phyloP scores from a whole-genome alignment of 2,329 filamentous ascomycete genomes.

The Curvularia lunata region DNA sequence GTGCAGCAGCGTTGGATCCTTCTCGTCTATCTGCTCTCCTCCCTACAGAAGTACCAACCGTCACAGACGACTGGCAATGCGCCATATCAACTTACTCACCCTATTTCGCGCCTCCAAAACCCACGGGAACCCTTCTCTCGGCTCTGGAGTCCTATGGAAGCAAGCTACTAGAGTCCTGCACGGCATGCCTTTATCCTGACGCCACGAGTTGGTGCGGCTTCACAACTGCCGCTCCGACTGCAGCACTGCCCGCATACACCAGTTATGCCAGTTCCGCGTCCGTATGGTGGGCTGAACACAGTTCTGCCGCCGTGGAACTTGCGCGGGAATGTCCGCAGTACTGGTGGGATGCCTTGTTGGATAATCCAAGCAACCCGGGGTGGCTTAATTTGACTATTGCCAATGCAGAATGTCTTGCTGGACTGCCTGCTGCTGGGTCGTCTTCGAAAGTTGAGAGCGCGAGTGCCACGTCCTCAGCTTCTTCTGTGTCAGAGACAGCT shows the following conservation, averaged over 20 bases:
- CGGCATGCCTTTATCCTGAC: conserved; percentile 5
- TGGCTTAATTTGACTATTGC: conserved; percentile 7
- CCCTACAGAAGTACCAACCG: not conserved
- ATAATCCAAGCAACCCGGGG: conserved; percentile 2
- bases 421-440: not conserved
- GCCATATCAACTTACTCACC: conserved; percentile 2
- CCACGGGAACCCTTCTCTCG: conserved; percentile 5
- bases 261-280: conserved; percentile 9
- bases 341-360: conserved; percentile 4
- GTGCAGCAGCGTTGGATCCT: conserved; percentile 3
- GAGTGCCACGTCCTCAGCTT: not conserved
- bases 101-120: conserved; percentile 8
- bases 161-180: not conserved
- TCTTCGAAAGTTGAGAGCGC: not conserved
- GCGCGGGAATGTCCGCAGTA: conserved; percentile 7
- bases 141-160: conserved; percentile 2
- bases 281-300: conserved; percentile 6
- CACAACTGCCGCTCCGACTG: conserved; percentile 4
- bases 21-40: not conserved
- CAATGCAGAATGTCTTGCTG: not conserved
- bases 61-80: conserved; percentile 9
- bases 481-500: not conserved
- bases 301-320: conserved; percentile 7
- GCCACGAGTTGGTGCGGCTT: conserved; percentile 6
- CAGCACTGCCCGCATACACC: conserved; percentile 4